phyloP scores from a whole-genome alignment of 371 early-diverging fungal genomes.

The Catenaria anguillulae region DNA sequence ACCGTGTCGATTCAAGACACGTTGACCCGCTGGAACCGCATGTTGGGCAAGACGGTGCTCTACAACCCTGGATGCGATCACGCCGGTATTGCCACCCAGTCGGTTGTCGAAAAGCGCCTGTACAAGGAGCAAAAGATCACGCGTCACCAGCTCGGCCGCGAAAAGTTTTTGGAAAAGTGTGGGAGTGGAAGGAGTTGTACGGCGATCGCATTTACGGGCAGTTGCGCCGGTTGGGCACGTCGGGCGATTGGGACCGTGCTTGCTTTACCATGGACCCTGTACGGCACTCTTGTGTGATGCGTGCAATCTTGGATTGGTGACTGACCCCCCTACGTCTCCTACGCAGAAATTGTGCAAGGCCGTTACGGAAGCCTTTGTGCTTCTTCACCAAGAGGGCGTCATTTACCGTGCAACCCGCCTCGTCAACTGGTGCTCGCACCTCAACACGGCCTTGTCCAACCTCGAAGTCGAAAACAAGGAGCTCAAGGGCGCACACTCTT shows the following conservation, averaged over 20 bases:
- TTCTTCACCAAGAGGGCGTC: slow-evolving; percentile 88
- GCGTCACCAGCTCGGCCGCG: slow-evolving; percentile 90
- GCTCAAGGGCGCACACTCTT: slow-evolving; percentile 69
- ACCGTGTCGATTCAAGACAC: slow-evolving; percentile 95
- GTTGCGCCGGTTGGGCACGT: slow-evolving; percentile 84
- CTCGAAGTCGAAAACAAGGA: slow-evolving; percentile 94
- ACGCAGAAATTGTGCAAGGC: slow-evolving; percentile 52
- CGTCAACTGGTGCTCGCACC: slow-evolving; percentile 97
- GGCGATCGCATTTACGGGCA: slow-evolving; percentile 80
- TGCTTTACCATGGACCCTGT: slow-evolving; percentile 91
- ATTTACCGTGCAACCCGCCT: slow-evolving; percentile 95
- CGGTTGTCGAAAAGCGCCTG: slow-evolving; percentile 94
- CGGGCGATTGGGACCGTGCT: slow-evolving; percentile 87
- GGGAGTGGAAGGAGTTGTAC: slow-evolving; percentile 94
- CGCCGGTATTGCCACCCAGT: slow-evolving; percentile 98
- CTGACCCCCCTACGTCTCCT: background rate
- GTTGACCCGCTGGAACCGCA: slow-evolving; percentile 95
- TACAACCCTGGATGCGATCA: slow-evolving; percentile 99
- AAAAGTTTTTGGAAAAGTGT: slow-evolving; percentile 80
- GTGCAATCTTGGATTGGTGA: background rate
- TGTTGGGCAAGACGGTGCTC: slow-evolving; percentile 90
- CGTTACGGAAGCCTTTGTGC: slow-evolving; percentile 91
- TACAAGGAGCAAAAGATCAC: slow-evolving; percentile 65
- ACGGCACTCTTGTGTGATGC: slow-evolving; percentile 16
- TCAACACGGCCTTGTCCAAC: slow-evolving; percentile 96